A percentile compares a stretch with the other conserved stretches of the same genome.
These are phyloP conservation scores for Candida endomychidarum DNA, from an alignment of 805 yeast species.

Conservation along the genomic window DNA sequence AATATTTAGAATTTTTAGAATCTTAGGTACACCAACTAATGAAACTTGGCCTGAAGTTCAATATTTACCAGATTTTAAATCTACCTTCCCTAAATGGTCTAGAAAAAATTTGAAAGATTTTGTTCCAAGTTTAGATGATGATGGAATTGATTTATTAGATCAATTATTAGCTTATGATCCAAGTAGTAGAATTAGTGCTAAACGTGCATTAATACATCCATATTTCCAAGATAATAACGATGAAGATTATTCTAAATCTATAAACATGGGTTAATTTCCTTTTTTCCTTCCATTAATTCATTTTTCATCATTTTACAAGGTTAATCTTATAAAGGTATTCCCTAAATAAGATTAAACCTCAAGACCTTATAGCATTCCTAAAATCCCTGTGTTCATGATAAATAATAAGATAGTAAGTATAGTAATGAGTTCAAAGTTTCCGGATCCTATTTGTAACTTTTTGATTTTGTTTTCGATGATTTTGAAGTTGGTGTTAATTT, in stretches of 20 bases:
- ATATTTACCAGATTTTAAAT: constrained; percentile 87
- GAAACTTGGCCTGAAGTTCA: constrained; percentile 94
- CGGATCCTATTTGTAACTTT: constrained; percentile 3
- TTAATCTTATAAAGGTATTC: too few relatives aligned
- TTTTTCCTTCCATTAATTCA: neutral
- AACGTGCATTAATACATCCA: constrained; percentile 86
- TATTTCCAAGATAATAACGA: constrained; percentile 63
- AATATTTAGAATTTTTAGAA: constrained; percentile 86
- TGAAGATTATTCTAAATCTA: constrained; percentile 32
- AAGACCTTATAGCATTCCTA: constrained; percentile 4
- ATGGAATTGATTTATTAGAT: constrained; percentile 81
- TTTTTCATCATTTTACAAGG: too few relatives aligned
- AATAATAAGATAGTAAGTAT: constrained; percentile 1
- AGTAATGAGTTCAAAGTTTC: neutral
- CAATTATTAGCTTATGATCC: constrained; percentile 89
- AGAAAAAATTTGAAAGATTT: constrained; percentile 67
- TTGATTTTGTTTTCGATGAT: constrained; percentile 8
- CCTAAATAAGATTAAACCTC: too few relatives aligned
- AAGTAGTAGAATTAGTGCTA: constrained; percentile 88
- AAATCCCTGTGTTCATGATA: constrained; percentile 1
- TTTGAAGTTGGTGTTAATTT: constrained; percentile 7
- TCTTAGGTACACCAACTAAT: constrained; percentile 92
- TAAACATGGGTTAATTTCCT: constrained; percentile 35
- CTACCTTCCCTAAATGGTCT: constrained; percentile 89
- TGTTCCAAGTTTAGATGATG: constrained; percentile 76